These are phyloP conservation scores for Dactylellina drechsleri DNA, from an alignment of 2,329 filamentous ascomycete genomes.

Conservation along the genomic window DNA sequence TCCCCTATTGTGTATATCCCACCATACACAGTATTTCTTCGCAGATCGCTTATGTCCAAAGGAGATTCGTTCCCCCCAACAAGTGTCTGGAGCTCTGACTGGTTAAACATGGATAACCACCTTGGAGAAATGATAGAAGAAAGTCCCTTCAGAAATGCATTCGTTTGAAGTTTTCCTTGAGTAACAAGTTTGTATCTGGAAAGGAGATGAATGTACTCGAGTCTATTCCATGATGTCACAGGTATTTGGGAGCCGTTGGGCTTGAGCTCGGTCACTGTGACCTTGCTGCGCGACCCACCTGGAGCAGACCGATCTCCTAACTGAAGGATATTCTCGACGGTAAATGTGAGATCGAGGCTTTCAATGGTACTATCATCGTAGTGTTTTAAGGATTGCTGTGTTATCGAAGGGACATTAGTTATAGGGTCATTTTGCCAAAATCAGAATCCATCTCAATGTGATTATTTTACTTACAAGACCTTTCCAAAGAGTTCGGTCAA, in stretches of 20 bases:
- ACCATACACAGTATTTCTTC: slow-evolving; percentile 84
- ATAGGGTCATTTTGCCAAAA: slow-evolving; percentile 4
- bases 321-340: slow-evolving; percentile 65
- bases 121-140: slow-evolving; percentile 86
- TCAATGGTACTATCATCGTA: slow-evolving; percentile 74
- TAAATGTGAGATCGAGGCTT: slow-evolving; percentile 51
- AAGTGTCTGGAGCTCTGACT: slow-evolving; percentile 89
- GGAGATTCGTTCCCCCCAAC: slow-evolving; percentile 83
- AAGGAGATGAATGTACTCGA: slow-evolving; percentile 93
- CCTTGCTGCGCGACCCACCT: slow-evolving; percentile 64
- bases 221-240: slow-evolving; percentile 90
- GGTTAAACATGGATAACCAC: slow-evolving; percentile 99
- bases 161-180: slow-evolving; percentile 83
- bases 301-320: slow-evolving; percentile 59
- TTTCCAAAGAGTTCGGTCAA: slow-evolving; percentile 90
- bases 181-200: slow-evolving; percentile 84
- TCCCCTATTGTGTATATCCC: slow-evolving; percentile 91
- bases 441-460: neutral
- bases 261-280: slow-evolving; percentile 78
- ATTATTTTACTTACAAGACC: slow-evolving; percentile 70
- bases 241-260: slow-evolving; percentile 77
- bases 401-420: neutral
- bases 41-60: slow-evolving; percentile 87
- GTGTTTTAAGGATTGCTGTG: slow-evolving; percentile 74
- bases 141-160: slow-evolving; percentile 86